Evolutionary conservation across 306 rosid species (phyloP).

Genomic region (Fragaria vesca): DNA sequence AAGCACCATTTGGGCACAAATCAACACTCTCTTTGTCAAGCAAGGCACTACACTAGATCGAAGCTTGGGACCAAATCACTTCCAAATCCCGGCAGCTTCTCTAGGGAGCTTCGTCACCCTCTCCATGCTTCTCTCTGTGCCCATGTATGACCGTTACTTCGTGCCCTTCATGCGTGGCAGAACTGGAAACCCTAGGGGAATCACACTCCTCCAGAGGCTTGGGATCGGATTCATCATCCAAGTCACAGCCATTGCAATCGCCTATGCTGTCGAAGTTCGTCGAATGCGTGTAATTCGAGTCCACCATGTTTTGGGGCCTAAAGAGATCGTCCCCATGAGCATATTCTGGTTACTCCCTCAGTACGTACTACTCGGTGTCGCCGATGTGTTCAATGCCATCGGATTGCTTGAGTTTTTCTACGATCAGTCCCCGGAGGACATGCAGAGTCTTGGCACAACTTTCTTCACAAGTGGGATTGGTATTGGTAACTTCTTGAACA

Average conservation of each 20-base stretch:
- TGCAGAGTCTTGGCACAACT: slow-evolving; percentile 76
- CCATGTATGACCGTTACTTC: slow-evolving; percentile 57
- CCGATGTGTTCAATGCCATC: slow-evolving; percentile 56
- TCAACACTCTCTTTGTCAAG: slow-evolving; percentile 65
- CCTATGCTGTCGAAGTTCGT: slow-evolving; percentile 48
- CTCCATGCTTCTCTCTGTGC: slow-evolving; percentile 53
- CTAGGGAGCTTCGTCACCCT: slow-evolving; percentile 56
- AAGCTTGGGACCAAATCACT: slow-evolving; percentile 23
- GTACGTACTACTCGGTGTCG: slow-evolving; percentile 53
- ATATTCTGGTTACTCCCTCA: slow-evolving; percentile 79
- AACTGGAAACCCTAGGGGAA: slow-evolving; percentile 53
- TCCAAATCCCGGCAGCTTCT: slow-evolving; percentile 57
- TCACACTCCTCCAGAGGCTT: slow-evolving; percentile 53
- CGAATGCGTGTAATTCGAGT: slow-evolving; percentile 43
- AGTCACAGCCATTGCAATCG: slow-evolving; percentile 42
- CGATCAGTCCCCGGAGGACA: slow-evolving; percentile 77
- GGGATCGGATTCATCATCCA: slow-evolving; percentile 55
- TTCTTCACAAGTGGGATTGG: slow-evolving; percentile 72
- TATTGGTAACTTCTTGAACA: slow-evolving; percentile 63
- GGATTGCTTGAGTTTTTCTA: slow-evolving; percentile 77
- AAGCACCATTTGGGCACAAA: slow-evolving; percentile 69
- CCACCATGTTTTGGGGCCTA: slow-evolving; percentile 40
- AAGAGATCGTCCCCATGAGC: slow-evolving; percentile 65
- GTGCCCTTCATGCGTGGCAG: slow-evolving; percentile 48
- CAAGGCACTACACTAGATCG: slow-evolving; percentile 61